Conservation (phyloP, 495 filamentous ascomycete species). For the Hypomontagnella monticulosa region DNA sequence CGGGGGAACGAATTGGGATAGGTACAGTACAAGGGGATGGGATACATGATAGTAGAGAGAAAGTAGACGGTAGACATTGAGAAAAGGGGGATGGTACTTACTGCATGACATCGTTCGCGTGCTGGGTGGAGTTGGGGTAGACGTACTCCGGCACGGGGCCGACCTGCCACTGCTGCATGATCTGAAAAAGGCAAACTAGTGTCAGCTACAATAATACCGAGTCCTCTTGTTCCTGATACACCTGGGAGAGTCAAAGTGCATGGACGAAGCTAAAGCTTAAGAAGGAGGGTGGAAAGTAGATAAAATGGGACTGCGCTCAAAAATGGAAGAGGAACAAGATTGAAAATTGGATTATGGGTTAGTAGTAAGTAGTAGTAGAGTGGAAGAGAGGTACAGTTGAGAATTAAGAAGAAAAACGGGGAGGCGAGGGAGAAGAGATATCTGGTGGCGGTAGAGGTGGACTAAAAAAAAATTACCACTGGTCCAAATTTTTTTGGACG, state of each 20-base stretch:
- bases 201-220: conserved; percentile 42
- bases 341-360: background rate
- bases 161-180: conserved; percentile 65
- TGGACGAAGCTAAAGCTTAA: conserved; percentile 19
- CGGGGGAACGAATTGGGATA: conserved; percentile 33
- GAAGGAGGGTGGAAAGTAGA: conserved; percentile 14
- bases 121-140: conserved; percentile 59
- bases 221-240: conserved; percentile 38
- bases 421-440: conserved; percentile 37
- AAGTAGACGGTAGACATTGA: conserved; percentile 34
- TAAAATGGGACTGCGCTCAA: conserved; percentile 30
- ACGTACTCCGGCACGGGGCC: conserved; percentile 59
- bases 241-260: conserved; percentile 30
- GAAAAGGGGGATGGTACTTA: conserved; percentile 55
- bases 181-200: conserved; percentile 50
- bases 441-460: conserved; percentile 32
- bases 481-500: conserved; percentile 17
- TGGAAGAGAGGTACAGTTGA: conserved; percentile 7
- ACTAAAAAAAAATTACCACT: conserved; percentile 32
- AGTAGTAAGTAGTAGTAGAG: background rate
- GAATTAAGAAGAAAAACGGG: conserved; percentile 26
- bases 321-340: conserved; percentile 27
- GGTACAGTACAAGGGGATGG: conserved; percentile 37
- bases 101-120: conserved; percentile 58
- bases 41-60: conserved; percentile 49